Evolutionary conservation across 1,284 basidiomycete species (phyloP), one percentile per base, ranked within the genome.

Genomic region (Ceratobasidium sp.): DNA sequence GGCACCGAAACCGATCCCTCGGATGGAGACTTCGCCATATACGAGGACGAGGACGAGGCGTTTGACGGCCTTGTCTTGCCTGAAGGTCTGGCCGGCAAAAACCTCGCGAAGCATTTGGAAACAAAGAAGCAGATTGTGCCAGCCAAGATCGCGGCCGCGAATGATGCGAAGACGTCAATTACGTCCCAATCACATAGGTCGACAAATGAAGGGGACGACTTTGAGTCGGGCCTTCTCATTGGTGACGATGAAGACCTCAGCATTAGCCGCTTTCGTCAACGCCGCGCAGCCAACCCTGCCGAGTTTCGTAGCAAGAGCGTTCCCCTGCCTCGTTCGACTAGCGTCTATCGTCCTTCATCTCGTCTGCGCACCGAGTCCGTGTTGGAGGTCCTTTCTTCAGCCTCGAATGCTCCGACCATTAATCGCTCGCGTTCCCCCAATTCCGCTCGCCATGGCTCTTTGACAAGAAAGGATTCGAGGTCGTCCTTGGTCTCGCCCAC

Each of bases 1-100:
- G 90, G 91, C 74, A 87, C 86, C 15, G 90, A 89, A 31, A 65
- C 62, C 3, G 62, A 65, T 42, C 62, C 62, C 8, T 65, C 62
- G 3, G 62, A 65, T 42, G 84, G 85, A 27, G 84, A 85, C 40
- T 65, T 68, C 32, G 71, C 53, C 15, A 54, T 72, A 22, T 58
- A 56, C 35, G 83, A 86, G 27, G 88, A 89, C 52, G 83, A 86
- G 29, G 87, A 87, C 54, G 86, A 85, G 72, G 87, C 90, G 56
- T 83, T 93, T 17, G 90, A 93, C 47, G 92, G 91, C 32, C 82
- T 94, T 29, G 86, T 92, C 71, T 83, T 94, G 55, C 92, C 92
- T 5, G 84, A 86, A 1, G 70, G 74, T 1, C 83, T 87, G 27
- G 82, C 88, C 68, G 84, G 82, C 69, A 86, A 83, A 71, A 86